Evolutionary conservation across 2,329 filamentous ascomycete genomes (phyloP), one percentile per base, ranked within the genome.

Genomic region (Sporothrix protearum): DNA sequence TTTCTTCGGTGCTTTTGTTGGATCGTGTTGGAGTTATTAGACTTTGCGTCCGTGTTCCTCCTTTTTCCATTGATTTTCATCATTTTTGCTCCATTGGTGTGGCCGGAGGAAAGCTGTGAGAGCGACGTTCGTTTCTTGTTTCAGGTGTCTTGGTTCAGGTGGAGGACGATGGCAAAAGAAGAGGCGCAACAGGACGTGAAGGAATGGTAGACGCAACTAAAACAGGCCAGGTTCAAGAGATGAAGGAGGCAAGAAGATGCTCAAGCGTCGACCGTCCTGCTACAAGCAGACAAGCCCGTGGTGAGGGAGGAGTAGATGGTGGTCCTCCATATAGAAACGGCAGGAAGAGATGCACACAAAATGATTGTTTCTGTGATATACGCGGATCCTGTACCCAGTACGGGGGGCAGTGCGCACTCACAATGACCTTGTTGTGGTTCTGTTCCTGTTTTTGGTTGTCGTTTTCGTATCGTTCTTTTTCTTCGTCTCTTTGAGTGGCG

Each of bases 81-180:
- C 19, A 6, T 22, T 22, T 42, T 12, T 28, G 5, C 36, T 64
- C 8, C 3, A 14, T 63, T 7, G 36, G 16, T 42, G 9, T 25
- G 33, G 33, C 22, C 67, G 14, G 59, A 64, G 59, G 12, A 45
- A 42, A 36, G 19, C 59, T 45, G 36, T 9, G 4, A 16, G 22
- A 42, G n/a, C 33, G n/a, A 45, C 6, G 36, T 8, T 42, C 8
- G 22, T 68, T 61, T 28, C 25, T 55, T 61, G 70, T 51, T 68
- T 68, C 63, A 19, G 70, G 63, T 68, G 63, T n/a, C n/a, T 55
- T 61, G 70, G 63, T 68, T 68, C 63, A 19, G 70, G 63, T 68
- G 63, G 70, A 39, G 51, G 39, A 68, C 28, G 51, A 64, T 69
- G 67, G 49, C 53, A 39, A 69, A 61, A 25, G 67, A 55, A 51